Conservation (phyloP, 2,329 filamentous ascomycete species). For the Dactylellina leptospora region DNA sequence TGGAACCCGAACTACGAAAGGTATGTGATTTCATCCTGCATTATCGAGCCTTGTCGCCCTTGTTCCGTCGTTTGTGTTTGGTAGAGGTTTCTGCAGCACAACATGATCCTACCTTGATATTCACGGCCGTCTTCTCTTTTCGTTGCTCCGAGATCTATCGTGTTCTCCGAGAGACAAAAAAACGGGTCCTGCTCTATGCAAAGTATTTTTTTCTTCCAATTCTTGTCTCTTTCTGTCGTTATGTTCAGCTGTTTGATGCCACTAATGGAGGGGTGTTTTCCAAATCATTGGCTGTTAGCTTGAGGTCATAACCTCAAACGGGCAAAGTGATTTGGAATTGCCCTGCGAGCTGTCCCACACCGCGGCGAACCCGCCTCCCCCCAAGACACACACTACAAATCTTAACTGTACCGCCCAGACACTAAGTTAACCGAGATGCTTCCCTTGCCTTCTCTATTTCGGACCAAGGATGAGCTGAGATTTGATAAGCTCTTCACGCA, state of each 20-base stretch:
- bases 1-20: conserved; percentile 51
- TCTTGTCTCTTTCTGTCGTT: conserved; percentile 9
- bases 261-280: conserved; percentile 47
- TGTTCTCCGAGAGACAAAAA: conserved; percentile 10
- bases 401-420: conserved; percentile 26
- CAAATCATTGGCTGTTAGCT: conserved; percentile 50
- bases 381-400: conserved; percentile 38
- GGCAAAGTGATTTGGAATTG: conserved; percentile 53
- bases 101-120: conserved; percentile 11
- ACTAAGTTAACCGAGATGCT: conserved; percentile 38
- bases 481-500: conserved; percentile 48
- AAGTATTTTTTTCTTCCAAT: not conserved
- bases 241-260: conserved; percentile 30
- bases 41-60: conserved; percentile 2
- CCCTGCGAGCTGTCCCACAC: conserved; percentile 33
- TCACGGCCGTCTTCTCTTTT: not conserved
- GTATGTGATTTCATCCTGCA: conserved; percentile 52
- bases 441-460: not conserved
- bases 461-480: conserved; percentile 30
- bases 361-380: conserved; percentile 20
- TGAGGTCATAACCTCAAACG: conserved; percentile 38
- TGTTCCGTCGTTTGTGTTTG: not conserved
- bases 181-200: conserved; percentile 3
- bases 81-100: conserved; percentile 21
- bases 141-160: not conserved